Percentiles rank a stretch among this genome's conserved stretches.
phyloP scores from a whole-genome alignment of 768 basidiomycete genomes.

The Stropharia rugosoannulata region DNA sequence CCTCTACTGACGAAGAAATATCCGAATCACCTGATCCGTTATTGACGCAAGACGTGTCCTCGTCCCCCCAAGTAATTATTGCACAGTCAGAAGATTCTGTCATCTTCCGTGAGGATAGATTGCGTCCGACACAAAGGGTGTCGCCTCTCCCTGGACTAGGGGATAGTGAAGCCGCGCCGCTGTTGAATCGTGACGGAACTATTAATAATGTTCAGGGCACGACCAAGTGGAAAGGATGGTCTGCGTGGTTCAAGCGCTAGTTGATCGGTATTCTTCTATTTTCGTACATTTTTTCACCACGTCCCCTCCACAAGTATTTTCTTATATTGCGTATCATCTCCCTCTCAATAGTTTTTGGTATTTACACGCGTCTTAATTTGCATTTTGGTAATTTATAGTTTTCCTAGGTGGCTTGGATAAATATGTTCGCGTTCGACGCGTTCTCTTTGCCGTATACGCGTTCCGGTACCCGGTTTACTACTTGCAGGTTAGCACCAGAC shows the following conservation, averaged over 20 bases:
- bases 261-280: background rate
- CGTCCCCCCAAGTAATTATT: slow-evolving; percentile 10
- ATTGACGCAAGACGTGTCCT: slow-evolving; percentile 6
- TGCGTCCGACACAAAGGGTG: background rate
- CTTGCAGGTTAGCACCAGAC: too few species aligned
- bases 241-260: slow-evolving; percentile 15
- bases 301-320: background rate
- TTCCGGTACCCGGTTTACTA: too few species aligned
- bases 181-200: slow-evolving; percentile 9
- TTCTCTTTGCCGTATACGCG: too few species aligned
- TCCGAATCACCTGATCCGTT: background rate
- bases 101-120: background rate
- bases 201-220: background rate
- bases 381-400: too few species aligned
- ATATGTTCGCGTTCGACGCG: too few species aligned
- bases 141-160: slow-evolving; percentile 13
- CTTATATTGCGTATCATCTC: too few species aligned
- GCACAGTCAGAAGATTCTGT: slow-evolving; percentile 10
- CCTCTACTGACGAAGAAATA: slow-evolving; percentile 1
- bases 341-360: too few species aligned
- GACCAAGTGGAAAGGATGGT: slow-evolving; percentile 7
- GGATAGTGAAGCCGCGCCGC: slow-evolving; percentile 12
- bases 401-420: too few species aligned
- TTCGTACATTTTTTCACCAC: too few species aligned
- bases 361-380: too few species aligned